Evolutionary conservation across 345 rosid species (phyloP), one percentile per base, ranked within the genome.

Genomic region (Sonneratia caseolaris): DNA sequence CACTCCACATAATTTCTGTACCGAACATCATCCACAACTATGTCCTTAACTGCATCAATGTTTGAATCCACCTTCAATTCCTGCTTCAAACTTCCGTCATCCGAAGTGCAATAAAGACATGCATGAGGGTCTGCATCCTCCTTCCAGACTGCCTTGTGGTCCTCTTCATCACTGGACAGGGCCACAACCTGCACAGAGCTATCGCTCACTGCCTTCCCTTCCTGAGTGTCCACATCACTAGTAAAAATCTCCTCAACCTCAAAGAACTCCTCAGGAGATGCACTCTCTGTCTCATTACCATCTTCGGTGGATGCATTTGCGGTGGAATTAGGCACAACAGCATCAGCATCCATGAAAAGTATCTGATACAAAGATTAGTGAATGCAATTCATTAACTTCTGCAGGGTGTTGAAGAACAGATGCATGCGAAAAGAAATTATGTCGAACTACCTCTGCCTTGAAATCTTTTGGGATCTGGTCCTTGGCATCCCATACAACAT

Each of bases 191-290:
- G 66, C 38, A 62, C 4, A 27, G 66, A 3, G 19, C 38, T 62
- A 73, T 79, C 81, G 0, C 38, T 70, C 59, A 87, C 91, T 70
- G 70, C 82, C 79, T 82, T 90, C 55, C 81, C 84, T 73, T 91
- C 97, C 37, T 79, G 88, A 12, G 79, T 86, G 43, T 92, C 97
- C 15, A 83, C 79, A 36, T 79, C 84, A 79, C 79, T 91, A 84
- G 89, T 86, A 79, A 95, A 95, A 53, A 95, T 89, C 84, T 95
- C 97, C 83, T 95, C 97, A 66, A 88, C 99, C 88, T 95, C 99
- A 78, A 84, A 95, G 83, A 92, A 92, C 66, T 95, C 99, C 76
- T 95, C 99, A 22, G 98, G 97, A 64, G 99, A 87, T 81, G 87
- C 80, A 76, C 77, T 74, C 64, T 86, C 99, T 1, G 74, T 56